Evolutionary conservation across 2,329 filamentous ascomycete species (phyloP).

Genomic region (Claviceps sorghi): DNA sequence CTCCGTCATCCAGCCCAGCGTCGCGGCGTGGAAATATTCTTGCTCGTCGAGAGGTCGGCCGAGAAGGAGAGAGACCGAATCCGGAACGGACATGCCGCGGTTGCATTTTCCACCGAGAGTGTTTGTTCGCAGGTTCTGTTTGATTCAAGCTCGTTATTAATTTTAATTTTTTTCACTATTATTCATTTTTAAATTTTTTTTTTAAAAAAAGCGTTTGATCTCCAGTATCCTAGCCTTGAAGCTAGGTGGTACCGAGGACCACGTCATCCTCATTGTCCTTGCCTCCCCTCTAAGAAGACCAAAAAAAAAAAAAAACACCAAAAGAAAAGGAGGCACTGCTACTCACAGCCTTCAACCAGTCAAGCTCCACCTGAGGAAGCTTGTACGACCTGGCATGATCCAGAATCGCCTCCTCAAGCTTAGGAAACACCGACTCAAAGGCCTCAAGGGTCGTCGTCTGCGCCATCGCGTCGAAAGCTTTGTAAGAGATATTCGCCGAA

Average conservation of each 20-base stretch:
- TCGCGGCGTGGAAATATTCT: constrained; percentile 77
- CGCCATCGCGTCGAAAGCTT: constrained; percentile 29
- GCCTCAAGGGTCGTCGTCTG: constrained; percentile 66
- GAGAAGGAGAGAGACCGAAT: constrained; percentile 72
- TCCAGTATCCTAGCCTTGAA: neutral
- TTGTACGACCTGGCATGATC: constrained; percentile 70
- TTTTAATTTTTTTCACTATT: neutral
- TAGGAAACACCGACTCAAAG: constrained; percentile 83
- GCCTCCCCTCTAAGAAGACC: neutral
- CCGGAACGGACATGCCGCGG: constrained; percentile 93
- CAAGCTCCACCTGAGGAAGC: constrained; percentile 61
- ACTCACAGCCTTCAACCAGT: constrained; percentile 72
- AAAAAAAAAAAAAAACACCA: neutral
- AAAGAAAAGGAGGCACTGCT: neutral
- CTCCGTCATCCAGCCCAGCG: constrained; percentile 95
- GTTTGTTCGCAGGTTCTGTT: constrained; percentile 69
- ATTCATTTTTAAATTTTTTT: too few relatives aligned
- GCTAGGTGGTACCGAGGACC: neutral
- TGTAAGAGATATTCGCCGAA: neutral
- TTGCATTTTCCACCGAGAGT: constrained; percentile 94
- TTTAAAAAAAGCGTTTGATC: too few relatives aligned
- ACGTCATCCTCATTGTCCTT: neutral
- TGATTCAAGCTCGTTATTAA: neutral
- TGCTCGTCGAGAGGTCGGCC: constrained; percentile 55
- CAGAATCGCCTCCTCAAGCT: constrained; percentile 68